Evolutionary conservation across 1,284 basidiomycete species (phyloP).

Genomic region (Apiotrichum mycotoxinovorans): DNA sequence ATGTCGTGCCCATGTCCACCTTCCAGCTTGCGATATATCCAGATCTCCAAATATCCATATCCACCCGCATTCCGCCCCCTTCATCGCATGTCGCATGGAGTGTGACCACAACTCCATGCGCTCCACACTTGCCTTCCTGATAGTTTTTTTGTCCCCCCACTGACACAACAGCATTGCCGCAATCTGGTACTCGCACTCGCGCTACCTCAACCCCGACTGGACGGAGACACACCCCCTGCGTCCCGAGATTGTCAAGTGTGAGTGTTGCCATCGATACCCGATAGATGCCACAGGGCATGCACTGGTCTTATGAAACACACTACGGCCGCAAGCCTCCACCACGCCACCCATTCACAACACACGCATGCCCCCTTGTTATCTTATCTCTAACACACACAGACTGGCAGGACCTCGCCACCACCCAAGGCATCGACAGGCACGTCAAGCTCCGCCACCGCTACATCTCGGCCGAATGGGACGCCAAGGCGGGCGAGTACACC

Average conservation of each 20-base stretch:
- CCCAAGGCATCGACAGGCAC: constrained; percentile 1
- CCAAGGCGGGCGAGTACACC: background rate
- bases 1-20: background rate
- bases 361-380: background rate
- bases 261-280: background rate
- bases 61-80: no score
- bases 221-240: constrained; percentile 6
- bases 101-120: no score
- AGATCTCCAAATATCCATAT: no score
- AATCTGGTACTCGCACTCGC: constrained; percentile 10
- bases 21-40: no score
- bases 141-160: no score
- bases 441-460: background rate
- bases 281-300: background rate
- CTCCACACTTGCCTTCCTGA: no score
- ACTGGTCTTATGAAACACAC: no score
- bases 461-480: constrained; percentile 1
- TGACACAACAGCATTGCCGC: constrained; percentile 2
- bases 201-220: constrained; percentile 7
- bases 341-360: no score
- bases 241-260: constrained; percentile 4
- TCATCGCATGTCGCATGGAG: no score
- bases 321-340: no score
- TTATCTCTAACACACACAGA: background rate
- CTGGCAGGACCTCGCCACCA: constrained; percentile 6